A percentile compares a stretch with the other conserved stretches of the same genome.
phyloP scores from a whole-genome alignment of 2,329 filamentous ascomycete species.

The Aspergillus flavus region DNA sequence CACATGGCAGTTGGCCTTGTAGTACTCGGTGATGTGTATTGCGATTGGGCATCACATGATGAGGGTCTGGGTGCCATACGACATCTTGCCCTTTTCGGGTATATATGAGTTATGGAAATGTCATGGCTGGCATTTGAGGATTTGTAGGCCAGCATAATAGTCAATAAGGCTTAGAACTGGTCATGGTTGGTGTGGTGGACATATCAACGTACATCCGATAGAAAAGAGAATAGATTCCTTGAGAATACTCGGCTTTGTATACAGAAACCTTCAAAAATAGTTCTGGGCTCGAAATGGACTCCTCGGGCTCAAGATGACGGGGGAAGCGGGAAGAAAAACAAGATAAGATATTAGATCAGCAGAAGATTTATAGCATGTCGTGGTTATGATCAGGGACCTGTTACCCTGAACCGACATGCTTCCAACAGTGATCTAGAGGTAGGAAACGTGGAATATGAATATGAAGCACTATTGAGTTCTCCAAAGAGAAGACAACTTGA shows the following conservation, averaged over 20 bases:
- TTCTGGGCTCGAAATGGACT: neutral
- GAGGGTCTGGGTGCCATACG: neutral
- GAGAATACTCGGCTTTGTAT: neutral
- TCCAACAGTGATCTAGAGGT: neutral
- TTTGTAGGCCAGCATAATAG: no score
- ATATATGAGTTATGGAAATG: neutral
- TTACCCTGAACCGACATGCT: constrained; percentile 50
- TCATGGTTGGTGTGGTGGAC: neutral
- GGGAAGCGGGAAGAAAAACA: no score
- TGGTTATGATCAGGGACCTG: constrained; percentile 39
- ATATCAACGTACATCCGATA: neutral
- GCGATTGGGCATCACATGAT: neutral
- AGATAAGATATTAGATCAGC: no score
- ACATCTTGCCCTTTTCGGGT: neutral
- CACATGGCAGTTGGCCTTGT: neutral
- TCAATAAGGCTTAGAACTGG: no score
- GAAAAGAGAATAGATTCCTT: neutral
- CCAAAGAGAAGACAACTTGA: neutral
- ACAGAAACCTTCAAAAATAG: neutral
- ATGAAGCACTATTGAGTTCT: neutral
- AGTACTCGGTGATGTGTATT: neutral
- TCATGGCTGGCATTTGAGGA: no score
- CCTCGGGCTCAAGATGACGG: neutral
- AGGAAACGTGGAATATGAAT: neutral
- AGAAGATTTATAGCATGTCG: constrained; percentile 18